These are phyloP conservation scores for Cladorrhinum sp. DNA, from an alignment of 2,329 filamentous ascomycete species.

Conservation along the genomic window DNA sequence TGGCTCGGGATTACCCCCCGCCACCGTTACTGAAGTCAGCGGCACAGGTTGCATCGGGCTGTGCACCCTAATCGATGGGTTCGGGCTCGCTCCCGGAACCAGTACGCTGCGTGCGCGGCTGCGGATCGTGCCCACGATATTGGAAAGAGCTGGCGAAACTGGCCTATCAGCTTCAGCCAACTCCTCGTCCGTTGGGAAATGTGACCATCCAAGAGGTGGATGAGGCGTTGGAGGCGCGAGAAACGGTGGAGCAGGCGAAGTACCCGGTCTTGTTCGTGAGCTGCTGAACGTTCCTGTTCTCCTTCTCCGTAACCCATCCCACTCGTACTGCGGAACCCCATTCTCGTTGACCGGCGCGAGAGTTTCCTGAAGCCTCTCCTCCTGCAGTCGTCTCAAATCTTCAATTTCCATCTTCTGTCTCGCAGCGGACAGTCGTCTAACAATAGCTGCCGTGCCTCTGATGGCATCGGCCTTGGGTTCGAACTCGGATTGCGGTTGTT, in stretches of 20 bases:
- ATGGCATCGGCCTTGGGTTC: slow-evolving; percentile 97
- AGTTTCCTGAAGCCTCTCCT: slow-evolving; percentile 69
- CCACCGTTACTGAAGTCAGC: slow-evolving; percentile 58
- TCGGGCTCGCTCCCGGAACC: slow-evolving; percentile 36
- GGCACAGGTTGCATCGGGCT: slow-evolving; percentile 61
- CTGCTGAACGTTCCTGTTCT: slow-evolving; percentile 47
- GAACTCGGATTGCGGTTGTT: slow-evolving; percentile 92
- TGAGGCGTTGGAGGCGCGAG: slow-evolving; percentile 47
- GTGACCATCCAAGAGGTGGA: slow-evolving; percentile 83
- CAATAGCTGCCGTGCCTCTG: slow-evolving; percentile 81
- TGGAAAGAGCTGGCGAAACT: slow-evolving; percentile 49
- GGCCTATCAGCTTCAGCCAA: slow-evolving; percentile 52
- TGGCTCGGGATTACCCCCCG: slow-evolving; percentile 45
- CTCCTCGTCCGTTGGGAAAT: slow-evolving; percentile 68
- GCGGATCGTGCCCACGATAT: slow-evolving; percentile 56
- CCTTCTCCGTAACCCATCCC: slow-evolving; percentile 80
- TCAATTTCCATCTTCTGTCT: slow-evolving; percentile 75
- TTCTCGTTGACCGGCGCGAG: slow-evolving; percentile 76
- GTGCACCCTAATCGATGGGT: slow-evolving; percentile 38
- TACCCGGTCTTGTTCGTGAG: slow-evolving; percentile 35
- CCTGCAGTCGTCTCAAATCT: slow-evolving; percentile 73
- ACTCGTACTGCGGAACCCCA: slow-evolving; percentile 69
- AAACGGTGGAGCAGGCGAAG: slow-evolving; percentile 35
- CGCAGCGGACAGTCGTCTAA: slow-evolving; percentile 74
- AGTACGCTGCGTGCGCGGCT: slow-evolving; percentile 42